phyloP scores from a whole-genome alignment of 2,329 filamentous ascomycete genomes.

The Zasmidium angulare region DNA sequence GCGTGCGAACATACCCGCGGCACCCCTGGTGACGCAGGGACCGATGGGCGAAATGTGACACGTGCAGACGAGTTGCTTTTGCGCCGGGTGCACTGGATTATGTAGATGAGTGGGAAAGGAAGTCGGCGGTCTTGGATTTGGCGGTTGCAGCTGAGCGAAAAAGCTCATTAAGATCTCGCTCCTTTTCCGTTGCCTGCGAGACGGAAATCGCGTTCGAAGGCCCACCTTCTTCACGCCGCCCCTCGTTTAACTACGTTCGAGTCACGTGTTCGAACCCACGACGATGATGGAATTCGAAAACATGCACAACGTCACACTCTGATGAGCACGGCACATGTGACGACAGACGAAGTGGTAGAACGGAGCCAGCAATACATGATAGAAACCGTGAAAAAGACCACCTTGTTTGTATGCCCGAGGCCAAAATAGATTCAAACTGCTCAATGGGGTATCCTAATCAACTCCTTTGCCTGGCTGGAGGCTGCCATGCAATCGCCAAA shows the following conservation, averaged over 20 bases:
- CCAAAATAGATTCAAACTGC: not conserved
- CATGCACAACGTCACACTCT: no score
- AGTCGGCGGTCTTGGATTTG: not conserved
- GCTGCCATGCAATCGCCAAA: not conserved
- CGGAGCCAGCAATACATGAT: not conserved
- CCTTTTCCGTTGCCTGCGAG: not conserved
- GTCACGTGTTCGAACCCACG: no score
- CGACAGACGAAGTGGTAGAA: no score
- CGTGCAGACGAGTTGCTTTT: no score
- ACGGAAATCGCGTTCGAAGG: no score
- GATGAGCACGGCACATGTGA: no score
- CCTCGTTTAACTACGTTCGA: no score
- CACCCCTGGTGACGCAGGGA: no score
- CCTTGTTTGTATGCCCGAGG: not conserved
- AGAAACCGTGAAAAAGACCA: not conserved
- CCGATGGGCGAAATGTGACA: no score
- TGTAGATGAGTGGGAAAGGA: not conserved
- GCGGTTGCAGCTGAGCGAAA: not conserved
- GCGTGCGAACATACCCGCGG: not conserved
- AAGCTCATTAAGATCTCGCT: not conserved
- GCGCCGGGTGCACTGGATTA: not conserved
- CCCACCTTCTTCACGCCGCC: no score
- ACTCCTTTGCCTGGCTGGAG: not conserved
- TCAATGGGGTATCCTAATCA: slow-evolving; percentile 5
- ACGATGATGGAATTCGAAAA: no score